These are phyloP conservation scores for Lomentospora prolificans DNA, from an alignment of 2,329 filamentous ascomycete species.

Conservation along the genomic window DNA sequence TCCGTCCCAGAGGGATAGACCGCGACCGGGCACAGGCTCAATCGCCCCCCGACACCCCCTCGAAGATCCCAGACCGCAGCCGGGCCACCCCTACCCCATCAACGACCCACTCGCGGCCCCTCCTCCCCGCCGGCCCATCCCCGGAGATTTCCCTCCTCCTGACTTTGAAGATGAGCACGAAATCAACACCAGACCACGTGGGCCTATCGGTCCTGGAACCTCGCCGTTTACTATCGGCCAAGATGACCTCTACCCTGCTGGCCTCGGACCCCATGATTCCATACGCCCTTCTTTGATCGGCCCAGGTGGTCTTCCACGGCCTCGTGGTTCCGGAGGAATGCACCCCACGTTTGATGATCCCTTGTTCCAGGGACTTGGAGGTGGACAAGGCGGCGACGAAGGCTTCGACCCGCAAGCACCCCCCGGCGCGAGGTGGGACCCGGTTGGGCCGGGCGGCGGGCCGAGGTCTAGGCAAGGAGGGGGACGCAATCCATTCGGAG, in stretches of 20 bases:
- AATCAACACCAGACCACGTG: conserved; percentile 56
- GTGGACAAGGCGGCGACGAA: conserved; percentile 22
- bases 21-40: conserved; percentile 7
- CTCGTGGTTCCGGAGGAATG: conserved; percentile 66
- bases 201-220: conserved; percentile 28
- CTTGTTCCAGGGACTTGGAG: conserved; percentile 19
- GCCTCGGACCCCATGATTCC: conserved; percentile 77
- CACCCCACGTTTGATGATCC: conserved; percentile 89
- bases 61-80: conserved; percentile 43
- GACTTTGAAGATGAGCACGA: conserved; percentile 92
- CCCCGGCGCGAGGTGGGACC: conserved; percentile 87
- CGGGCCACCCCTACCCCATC: conserved; percentile 59
- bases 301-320: conserved; percentile 36
- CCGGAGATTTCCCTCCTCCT: conserved; percentile 73
- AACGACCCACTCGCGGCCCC: conserved; percentile 53
- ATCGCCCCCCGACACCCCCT: conserved; percentile 50
- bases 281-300: conserved; percentile 57
- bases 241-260: conserved; percentile 78
- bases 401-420: conserved; percentile 62
- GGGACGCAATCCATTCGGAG: conserved; percentile 22
- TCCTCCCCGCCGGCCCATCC: conserved; percentile 35
- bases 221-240: conserved; percentile 67
- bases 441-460: conserved; percentile 58
- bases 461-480: conserved; percentile 35
- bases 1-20: conserved; percentile 6